These are phyloP conservation scores for Penicillium sp. DNA, from an alignment of 2,329 filamentous ascomycete genomes.

Conservation along the genomic window DNA sequence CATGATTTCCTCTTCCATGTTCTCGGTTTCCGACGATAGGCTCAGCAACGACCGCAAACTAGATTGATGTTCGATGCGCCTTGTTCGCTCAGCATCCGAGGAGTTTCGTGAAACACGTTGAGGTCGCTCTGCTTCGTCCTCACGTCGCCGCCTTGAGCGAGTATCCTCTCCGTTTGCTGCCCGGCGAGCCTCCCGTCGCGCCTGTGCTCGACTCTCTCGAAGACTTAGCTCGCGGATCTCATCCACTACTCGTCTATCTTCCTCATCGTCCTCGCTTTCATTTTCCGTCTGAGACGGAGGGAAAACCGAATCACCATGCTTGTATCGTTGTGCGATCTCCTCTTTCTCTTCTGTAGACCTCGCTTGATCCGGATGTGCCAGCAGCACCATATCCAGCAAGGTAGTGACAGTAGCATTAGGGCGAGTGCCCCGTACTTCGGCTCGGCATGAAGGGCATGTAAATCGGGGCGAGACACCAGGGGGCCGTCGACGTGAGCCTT, in stretches of 20 bases:
- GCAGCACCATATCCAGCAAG: constrained; percentile 83
- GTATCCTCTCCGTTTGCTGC: constrained; percentile 40
- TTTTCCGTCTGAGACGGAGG: constrained; percentile 57
- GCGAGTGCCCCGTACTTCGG: constrained; percentile 80
- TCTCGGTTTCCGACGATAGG: constrained; percentile 70
- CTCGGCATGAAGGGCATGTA: constrained; percentile 92
- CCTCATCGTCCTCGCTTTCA: constrained; percentile 50
- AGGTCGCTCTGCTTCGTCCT: constrained; percentile 38
- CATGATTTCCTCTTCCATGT: constrained; percentile 84
- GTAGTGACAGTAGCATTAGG: constrained; percentile 91
- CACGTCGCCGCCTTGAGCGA: constrained; percentile 39
- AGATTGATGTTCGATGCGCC: constrained; percentile 84
- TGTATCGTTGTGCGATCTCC: constrained; percentile 76
- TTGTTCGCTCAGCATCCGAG: constrained; percentile 40
- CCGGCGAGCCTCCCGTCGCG: constrained; percentile 32
- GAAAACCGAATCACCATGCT: constrained; percentile 78
- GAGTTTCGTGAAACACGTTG: constrained; percentile 25
- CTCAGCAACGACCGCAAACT: constrained; percentile 85
- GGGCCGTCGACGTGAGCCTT: constrained; percentile 62
- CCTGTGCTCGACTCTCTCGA: constrained; percentile 44
- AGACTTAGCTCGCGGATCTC: constrained; percentile 76
- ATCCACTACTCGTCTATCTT: constrained; percentile 71
- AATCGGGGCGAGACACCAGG: constrained; percentile 61
- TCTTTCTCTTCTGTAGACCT: constrained; percentile 73
- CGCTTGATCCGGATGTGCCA: constrained; percentile 75